Evolutionary conservation across 2,329 filamentous ascomycete genomes (phyloP), one percentile per base, ranked within the genome.

Genomic region (Allantophomopsis cytisporea): DNA sequence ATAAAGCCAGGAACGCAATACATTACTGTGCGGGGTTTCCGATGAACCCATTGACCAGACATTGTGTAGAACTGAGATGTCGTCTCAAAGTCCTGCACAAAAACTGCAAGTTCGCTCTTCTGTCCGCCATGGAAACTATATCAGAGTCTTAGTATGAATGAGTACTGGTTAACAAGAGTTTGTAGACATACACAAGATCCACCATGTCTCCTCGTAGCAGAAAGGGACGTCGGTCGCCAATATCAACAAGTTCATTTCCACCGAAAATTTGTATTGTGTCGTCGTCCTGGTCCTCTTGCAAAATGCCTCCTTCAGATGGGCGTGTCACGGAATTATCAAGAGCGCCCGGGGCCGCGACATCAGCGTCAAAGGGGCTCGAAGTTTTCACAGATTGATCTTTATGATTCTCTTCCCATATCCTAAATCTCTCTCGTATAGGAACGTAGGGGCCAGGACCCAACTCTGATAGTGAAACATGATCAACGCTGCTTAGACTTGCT

Each of bases 191-290:
- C 51, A 36, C 23, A 12, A 57, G 36, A 40, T 55, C 55, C 31
- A 58, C 55, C 30, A 58, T 46, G 42, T 58, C 55, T 21, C 55
- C 55, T 28, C 51, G 49, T 18, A 54, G 37, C 11, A 58, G 43
- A 36, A 55, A 58, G 31, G 41, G 45, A 12, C 54, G 48, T 28
- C 40, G 44, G 16, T 41, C 39, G 7, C 54, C 52, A 45, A 55
- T 41, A 46, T 72, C 66, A 10, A 69, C 63, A n/a, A 71, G 55
- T 44, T 71, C 67, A 31, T 65, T 65, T 32, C 56, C 55, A 20
- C 58, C 54, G 37, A 68, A 48, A 35, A 60, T 59, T 6, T 58
- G 49, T 15, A 52, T 46, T 31, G 23, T 39, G 13, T 59, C 52
- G 13, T 51, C 43, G 35, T 54, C 50, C 18, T 14, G 17, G 7